Percentiles rank a stretch among this genome's conserved stretches.
Evolutionary conservation across 2,329 filamentous ascomycete species (phyloP).

Genomic region (Botrytis cinerea): DNA sequence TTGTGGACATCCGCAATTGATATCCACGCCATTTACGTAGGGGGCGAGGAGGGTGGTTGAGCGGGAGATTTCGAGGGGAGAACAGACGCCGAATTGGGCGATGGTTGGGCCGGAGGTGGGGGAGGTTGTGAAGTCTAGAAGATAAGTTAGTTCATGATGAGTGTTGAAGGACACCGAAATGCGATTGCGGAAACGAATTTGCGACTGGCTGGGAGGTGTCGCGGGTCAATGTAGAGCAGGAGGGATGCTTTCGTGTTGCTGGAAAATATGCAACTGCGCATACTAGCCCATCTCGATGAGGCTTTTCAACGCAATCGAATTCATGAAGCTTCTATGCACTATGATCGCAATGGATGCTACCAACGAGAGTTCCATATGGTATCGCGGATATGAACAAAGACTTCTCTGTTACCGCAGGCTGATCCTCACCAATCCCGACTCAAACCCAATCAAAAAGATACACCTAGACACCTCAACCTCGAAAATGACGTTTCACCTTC

Average conservation of each 20-base stretch:
- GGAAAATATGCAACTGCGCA: background rate
- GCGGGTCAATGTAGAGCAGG: background rate
- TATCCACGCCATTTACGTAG: slow-evolving; percentile 63
- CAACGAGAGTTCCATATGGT: background rate
- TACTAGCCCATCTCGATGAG: background rate
- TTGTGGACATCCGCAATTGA: slow-evolving; percentile 75
- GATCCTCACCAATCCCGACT: background rate
- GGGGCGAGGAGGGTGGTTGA: slow-evolving; percentile 64
- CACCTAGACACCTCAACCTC: fast-evolving
- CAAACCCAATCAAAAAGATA: background rate
- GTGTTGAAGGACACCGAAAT: too few species aligned
- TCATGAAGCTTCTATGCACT: background rate
- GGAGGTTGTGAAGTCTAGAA: slow-evolving; percentile 61
- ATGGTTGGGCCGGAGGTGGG: slow-evolving; percentile 59
- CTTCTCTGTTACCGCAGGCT: background rate
- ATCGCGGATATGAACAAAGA: background rate
- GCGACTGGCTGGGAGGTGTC: background rate
- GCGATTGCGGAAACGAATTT: background rate
- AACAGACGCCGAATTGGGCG: slow-evolving; percentile 67
- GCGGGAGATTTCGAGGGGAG: slow-evolving; percentile 60
- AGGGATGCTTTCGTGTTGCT: too few species aligned
- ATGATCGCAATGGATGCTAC: background rate
- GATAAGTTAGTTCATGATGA: background rate
- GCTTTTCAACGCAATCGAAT: background rate
- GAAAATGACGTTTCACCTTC: too few species aligned